Conservation (phyloP, 768 basidiomycete genomes). For the Strobilomyces dryophilus region DNA sequence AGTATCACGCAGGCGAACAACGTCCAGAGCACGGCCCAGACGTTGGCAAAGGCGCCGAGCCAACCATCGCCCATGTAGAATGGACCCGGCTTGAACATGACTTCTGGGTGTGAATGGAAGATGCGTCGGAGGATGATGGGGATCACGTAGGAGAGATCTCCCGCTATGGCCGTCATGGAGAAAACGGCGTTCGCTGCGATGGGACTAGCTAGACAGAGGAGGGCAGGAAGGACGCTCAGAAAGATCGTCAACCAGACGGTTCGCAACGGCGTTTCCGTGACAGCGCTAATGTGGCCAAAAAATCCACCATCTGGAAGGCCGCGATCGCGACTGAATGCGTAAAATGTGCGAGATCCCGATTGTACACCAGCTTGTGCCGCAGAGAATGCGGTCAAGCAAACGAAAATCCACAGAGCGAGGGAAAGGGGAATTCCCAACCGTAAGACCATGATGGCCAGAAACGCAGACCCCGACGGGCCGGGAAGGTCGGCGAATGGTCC, state of each 20-base stretch:
- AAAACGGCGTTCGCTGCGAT: constrained; percentile 56
- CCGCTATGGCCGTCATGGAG: constrained; percentile 49
- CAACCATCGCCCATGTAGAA: constrained; percentile 55
- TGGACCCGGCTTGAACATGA: constrained; percentile 55
- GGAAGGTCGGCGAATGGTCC: constrained; percentile 47
- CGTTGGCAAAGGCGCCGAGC: constrained; percentile 42
- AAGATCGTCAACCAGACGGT: constrained; percentile 51
- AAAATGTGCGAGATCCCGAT: constrained; percentile 54
- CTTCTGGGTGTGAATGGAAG: constrained; percentile 53
- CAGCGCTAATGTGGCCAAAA: constrained; percentile 44
- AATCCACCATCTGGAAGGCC: constrained; percentile 56
- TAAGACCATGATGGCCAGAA: constrained; percentile 53
- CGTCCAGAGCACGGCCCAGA: constrained; percentile 44
- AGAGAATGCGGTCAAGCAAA: constrained; percentile 59
- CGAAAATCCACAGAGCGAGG: constrained; percentile 53
- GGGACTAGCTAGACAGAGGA: constrained; percentile 50
- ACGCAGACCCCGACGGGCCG: constrained; percentile 49
- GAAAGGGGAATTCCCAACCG: constrained; percentile 49
- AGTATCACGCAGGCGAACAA: constrained; percentile 45
- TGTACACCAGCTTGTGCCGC: constrained; percentile 49
- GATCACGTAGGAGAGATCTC: constrained; percentile 54
- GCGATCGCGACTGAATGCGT: constrained; percentile 53
- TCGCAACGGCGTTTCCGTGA: constrained; percentile 52
- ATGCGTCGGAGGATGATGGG: constrained; percentile 50
- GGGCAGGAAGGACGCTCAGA: constrained; percentile 39